Percentiles rank a stretch among this genome's conserved stretches.
phyloP scores from a whole-genome alignment of 805 yeast species.

The Yarrowia hollandica region DNA sequence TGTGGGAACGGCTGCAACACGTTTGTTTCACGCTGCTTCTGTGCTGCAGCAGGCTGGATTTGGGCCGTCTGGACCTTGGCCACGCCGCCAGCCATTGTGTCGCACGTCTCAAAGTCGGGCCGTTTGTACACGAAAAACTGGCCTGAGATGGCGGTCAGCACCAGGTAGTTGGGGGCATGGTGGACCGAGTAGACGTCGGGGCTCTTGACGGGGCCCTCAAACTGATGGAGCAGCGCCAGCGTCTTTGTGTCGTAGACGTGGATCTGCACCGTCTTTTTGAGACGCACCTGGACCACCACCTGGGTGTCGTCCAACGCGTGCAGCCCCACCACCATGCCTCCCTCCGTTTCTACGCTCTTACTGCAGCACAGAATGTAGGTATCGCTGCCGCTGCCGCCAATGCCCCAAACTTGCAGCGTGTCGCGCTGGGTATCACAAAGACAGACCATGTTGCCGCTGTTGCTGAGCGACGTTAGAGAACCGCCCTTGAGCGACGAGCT shows the following conservation, averaged over 20 bases:
- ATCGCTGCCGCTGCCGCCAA: neutral
- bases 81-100: neutral
- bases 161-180: neutral
- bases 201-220: neutral
- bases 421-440: slow-evolving; percentile 11
- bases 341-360: neutral
- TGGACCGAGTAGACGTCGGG: neutral
- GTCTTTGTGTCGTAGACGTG: neutral
- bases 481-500: slow-evolving; percentile 11
- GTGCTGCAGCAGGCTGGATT: slow-evolving; percentile 1
- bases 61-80: slow-evolving; percentile 10
- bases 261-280: neutral
- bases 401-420: neutral
- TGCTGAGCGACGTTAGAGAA: neutral
- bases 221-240: neutral
- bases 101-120: neutral
- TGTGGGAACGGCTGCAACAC: slow-evolving; percentile 1
- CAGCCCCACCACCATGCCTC: slow-evolving; percentile 10
- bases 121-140: slow-evolving; percentile 2
- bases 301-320: neutral
- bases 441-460: neutral
- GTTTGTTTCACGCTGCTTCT: slow-evolving; percentile 6
- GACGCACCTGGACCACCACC: neutral
- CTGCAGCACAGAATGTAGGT: neutral
- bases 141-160: neutral